phyloP scores from a whole-genome alignment of 2,329 filamentous ascomycete species.

The Didymellaceae sp. region DNA sequence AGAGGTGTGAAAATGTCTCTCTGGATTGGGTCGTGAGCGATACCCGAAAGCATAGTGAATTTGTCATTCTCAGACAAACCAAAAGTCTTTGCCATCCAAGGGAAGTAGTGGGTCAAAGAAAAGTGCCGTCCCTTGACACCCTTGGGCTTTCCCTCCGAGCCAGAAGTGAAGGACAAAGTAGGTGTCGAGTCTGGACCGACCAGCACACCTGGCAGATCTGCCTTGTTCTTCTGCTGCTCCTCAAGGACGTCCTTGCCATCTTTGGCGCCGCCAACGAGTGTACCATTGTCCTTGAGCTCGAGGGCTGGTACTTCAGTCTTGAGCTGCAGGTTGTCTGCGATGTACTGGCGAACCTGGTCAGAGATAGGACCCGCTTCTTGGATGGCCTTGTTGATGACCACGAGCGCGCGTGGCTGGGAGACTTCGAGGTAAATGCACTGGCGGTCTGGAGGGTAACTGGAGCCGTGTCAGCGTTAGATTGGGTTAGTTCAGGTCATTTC shows the following conservation, averaged over 20 bases:
- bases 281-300: constrained; percentile 73
- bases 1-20: constrained; percentile 88
- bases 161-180: constrained; percentile 69
- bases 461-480: constrained; percentile 9
- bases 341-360: constrained; percentile 68
- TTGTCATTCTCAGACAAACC: constrained; percentile 72
- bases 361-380: constrained; percentile 70
- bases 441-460: constrained; percentile 77
- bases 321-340: constrained; percentile 74
- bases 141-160: constrained; percentile 81
- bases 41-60: constrained; percentile 85
- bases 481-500: background rate
- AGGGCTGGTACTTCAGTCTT: constrained; percentile 78
- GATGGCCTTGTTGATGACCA: constrained; percentile 75
- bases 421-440: constrained; percentile 86
- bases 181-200: constrained; percentile 87
- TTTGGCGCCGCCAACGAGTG: constrained; percentile 70
- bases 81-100: constrained; percentile 91
- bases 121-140: constrained; percentile 89
- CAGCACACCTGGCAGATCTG: constrained; percentile 70
- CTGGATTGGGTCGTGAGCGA: constrained; percentile 72
- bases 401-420: constrained; percentile 73
- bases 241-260: constrained; percentile 73
- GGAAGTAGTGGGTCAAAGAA: constrained; percentile 83
- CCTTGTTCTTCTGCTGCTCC: constrained; percentile 58